A percentile compares a stretch with the other conserved stretches of the same genome.
Evolutionary conservation across 176 grass and related monocot species (phyloP).

Genomic region (Cenchrus americanus): DNA sequence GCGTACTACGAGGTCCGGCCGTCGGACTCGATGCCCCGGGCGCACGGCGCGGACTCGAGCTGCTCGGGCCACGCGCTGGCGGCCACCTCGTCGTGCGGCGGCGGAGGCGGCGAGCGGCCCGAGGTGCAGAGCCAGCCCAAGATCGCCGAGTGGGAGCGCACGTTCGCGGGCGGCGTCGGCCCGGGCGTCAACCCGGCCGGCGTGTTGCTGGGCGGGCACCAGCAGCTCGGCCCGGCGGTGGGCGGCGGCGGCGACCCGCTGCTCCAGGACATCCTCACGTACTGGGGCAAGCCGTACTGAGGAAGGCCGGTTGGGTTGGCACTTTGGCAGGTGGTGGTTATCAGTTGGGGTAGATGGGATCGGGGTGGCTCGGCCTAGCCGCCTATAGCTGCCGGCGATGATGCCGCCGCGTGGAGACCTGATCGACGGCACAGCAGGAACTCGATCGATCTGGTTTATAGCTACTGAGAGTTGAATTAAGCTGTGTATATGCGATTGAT

Average conservation of each 20-base stretch:
- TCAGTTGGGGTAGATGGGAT: too few species aligned
- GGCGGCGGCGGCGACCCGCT: constrained; percentile 44
- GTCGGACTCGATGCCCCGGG: constrained; percentile 64
- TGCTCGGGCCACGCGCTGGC: constrained; percentile 62
- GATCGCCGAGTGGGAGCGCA: constrained; percentile 66
- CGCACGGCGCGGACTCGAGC: constrained; percentile 66
- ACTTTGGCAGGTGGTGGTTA: too few species aligned
- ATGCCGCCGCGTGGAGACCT: background rate
- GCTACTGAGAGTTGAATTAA: background rate
- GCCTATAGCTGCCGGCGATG: constrained; percentile 33
- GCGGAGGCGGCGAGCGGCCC: constrained; percentile 35
- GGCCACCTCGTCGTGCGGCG: constrained; percentile 42
- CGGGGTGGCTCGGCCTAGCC: constrained; percentile 8
- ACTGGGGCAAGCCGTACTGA: constrained; percentile 69
- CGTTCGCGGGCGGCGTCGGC: constrained; percentile 11
- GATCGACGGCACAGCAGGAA: background rate
- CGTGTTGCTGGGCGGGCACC: constrained; percentile 26
- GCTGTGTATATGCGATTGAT: constrained; percentile 25
- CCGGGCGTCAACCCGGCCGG: constrained; percentile 27
- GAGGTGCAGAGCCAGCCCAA: constrained; percentile 77
- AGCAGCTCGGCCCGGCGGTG: constrained; percentile 27
- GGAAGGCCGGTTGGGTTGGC: background rate
- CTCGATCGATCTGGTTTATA: background rate
- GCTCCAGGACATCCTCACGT: constrained; percentile 69
- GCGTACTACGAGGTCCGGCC: constrained; percentile 58